Evolutionary conservation across 148 eudicot species (phyloP).

Genomic region (Rhododendron kiyosumense): DNA sequence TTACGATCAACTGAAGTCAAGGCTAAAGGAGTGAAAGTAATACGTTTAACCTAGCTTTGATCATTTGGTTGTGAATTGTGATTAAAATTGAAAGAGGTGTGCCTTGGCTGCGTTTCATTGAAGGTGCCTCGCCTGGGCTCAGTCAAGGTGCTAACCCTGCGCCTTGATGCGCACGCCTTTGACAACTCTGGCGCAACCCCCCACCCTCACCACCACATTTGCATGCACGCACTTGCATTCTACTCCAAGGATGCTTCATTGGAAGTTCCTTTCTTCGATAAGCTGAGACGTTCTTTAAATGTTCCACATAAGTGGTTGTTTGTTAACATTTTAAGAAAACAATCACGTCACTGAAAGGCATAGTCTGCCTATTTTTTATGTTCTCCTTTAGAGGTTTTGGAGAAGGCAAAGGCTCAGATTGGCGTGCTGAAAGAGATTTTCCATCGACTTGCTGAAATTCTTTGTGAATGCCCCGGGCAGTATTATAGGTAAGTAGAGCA

Average conservation of each 20-base stretch:
- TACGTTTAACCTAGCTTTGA: background rate
- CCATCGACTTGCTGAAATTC: constrained; percentile 64
- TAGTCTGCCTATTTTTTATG: background rate
- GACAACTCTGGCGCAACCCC: background rate
- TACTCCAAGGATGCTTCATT: background rate
- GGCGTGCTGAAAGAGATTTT: constrained; percentile 52
- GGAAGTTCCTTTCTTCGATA: background rate
- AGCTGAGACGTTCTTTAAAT: background rate
- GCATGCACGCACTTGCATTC: background rate
- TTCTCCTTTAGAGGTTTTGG: constrained; percentile 56
- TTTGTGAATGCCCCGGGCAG: constrained; percentile 80
- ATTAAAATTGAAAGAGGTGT: background rate
- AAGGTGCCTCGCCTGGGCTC: background rate
- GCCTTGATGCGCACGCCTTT: background rate
- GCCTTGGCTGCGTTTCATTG: background rate
- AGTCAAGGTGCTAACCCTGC: background rate
- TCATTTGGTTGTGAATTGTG: background rate
- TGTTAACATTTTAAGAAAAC: background rate
- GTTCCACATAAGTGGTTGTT: background rate
- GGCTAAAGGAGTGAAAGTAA: background rate
- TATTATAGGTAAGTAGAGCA: constrained; percentile 63
- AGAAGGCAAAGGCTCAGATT: constrained; percentile 74
- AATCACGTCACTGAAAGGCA: background rate
- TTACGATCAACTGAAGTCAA: background rate
- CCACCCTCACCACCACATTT: background rate